Base-by-base conservation (phyloP, 352 stramenopile species). In the Aphanomyces cochlioides region DNA sequence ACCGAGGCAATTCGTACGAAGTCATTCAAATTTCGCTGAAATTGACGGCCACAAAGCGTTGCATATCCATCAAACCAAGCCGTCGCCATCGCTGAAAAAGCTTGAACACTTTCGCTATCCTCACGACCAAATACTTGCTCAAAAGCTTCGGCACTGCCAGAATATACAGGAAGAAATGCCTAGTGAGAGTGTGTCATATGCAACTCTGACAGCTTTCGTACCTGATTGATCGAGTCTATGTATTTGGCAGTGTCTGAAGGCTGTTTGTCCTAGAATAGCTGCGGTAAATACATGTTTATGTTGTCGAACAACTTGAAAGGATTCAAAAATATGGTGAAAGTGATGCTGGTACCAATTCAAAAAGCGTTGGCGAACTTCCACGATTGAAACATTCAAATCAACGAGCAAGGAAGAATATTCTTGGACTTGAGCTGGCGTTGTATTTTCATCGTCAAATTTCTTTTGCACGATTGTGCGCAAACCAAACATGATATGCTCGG, bases 331-430 rank as follows among this genome's bases (percentile, higher is more conserved):
- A 47, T 78, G 77, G 8, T 86, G 77, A 76, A 95, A 92, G 68
- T 90, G 87, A 36, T 66, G 43, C 60, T 92, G 82, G 56, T 95
- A 84, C 87, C 87, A 95, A 45, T 92, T 80, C 7, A 95, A 72
- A 73, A 93, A 95, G 47, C 92, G 87, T 63, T 92, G 83, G 5
- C 84, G 87, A 69, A 91, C 89, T 38, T 93, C 81, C 21, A 90
- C 77, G 37, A 75, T 88, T 72, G 84, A 91, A 4, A 78, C 80
- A 15, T 85, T 83, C 43, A 95, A 66, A 53, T 93, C 78, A 43
- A 81, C 61, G 40, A 95, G 73, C 36, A 93, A 71, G 36, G 79
- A 6, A 45, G 53, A 64, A 90, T 86, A 72, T 92, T 78, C 38
- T 80, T 75, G 1, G 80, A 89, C 34, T 78, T 69, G 1, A 83